Evolutionary conservation across 2,329 filamentous ascomycete genomes (phyloP), one percentile per base, ranked within the genome.

Genomic region (Trichoderma sp.): DNA sequence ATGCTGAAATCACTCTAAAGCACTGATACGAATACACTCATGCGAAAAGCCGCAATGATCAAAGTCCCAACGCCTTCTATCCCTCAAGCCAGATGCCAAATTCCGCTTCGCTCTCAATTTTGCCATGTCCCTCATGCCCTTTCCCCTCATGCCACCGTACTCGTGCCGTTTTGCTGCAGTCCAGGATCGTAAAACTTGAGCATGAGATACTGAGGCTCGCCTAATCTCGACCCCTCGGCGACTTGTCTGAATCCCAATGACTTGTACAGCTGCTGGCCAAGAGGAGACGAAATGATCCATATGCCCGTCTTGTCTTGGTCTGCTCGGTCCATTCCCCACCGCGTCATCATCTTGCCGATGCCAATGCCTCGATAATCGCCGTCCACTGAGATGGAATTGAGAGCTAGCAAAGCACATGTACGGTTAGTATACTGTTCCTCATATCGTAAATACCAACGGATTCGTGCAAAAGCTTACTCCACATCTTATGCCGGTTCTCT

Each of bases 371-470:
- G 63, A 57, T 73, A 72, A 11, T 71, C 61, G 14, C 64, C 70
- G 32, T 73, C 73, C 6, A 74, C 73, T 9, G 64, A 71, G 47
- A 74, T 74, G n/a, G 70, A 71, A n/a, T 72, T 74, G n/a, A 74
- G 70, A 8, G 73, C 73, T 74, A 34, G 56, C 1, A 63, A 21
- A 43, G 2, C 34, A 36, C 0, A 43, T 8, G 3, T 12, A 11
- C 1, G 21, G 5, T 64, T 26, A 70, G 43, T 11, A 70, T 51
- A 2, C 1, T 7, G 5, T 24, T 24, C 21, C 6, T 53, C 47
- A 53, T 24, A 24, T 24, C n/a, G 21, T 51, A 51, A 43, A 43
- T 0, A 43, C 39, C 7, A 9, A 43, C 15, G 2, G 0, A 18
- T 39, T 39, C 6, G 14, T 39, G 36, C 3, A 18, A 39, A 43